Evolutionary conservation across 306 rosid species (phyloP).

Genomic region (Cajanus cajan): DNA sequence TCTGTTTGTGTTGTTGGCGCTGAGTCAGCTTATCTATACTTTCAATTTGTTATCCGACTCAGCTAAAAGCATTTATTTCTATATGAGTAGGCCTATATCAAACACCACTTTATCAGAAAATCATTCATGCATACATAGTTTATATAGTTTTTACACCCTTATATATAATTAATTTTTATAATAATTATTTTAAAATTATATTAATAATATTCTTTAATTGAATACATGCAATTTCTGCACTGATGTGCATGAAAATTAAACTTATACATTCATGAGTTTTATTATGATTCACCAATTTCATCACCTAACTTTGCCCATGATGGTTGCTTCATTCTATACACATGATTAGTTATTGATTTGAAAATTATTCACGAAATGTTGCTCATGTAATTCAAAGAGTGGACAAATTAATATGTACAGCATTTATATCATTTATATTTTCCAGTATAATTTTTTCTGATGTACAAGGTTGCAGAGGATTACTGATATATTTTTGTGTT

Average conservation of each 20-base stretch:
- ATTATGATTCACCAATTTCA: neutral
- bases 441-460: too few relatives aligned
- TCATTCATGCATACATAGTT: too few relatives aligned
- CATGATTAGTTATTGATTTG: neutral
- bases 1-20: too few relatives aligned
- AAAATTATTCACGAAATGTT: neutral
- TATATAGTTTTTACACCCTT: too few relatives aligned
- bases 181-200: too few relatives aligned
- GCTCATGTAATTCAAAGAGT: neutral
- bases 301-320: neutral
- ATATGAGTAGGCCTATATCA: neutral
- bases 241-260: too few relatives aligned
- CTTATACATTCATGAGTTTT: neutral
- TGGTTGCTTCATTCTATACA: neutral
- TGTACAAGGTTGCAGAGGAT: too few relatives aligned
- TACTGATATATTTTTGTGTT: too few relatives aligned
- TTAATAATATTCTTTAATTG: too few relatives aligned
- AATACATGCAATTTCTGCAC: too few relatives aligned
- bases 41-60: neutral
- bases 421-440: too few relatives aligned
- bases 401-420: too few relatives aligned
- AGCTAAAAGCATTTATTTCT: neutral
- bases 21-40: constrained; percentile 16
- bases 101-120: neutral
- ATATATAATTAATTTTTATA: neutral